phyloP scores from a whole-genome alignment of 75 land plant species.

The Gnetum montanum region DNA sequence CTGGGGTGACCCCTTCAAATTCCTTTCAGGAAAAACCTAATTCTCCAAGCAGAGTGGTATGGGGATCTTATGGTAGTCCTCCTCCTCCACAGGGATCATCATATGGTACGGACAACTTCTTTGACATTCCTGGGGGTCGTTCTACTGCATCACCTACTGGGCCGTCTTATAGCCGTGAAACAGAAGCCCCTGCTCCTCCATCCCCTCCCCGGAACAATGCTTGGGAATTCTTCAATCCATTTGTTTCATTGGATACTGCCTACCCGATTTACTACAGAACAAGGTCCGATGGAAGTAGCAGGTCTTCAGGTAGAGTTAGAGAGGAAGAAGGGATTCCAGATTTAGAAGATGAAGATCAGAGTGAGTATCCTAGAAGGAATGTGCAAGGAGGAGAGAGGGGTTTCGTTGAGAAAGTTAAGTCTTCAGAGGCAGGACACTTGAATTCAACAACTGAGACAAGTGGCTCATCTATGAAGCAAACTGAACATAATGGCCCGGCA shows the following conservation, averaged over 20 bases:
- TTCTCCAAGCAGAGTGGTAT: conserved; percentile 14
- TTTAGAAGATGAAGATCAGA: conserved; percentile 58
- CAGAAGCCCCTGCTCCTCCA: conserved; percentile 45
- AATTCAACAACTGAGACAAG: not conserved
- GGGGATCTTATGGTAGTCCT: conserved; percentile 2
- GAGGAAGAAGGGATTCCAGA: conserved; percentile 68
- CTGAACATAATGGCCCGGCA: not conserved
- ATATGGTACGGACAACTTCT: conserved; percentile 16
- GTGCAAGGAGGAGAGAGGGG: conserved; percentile 11
- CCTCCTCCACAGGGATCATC: conserved; percentile 6
- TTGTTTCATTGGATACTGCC: conserved; percentile 24
- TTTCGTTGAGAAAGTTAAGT: not conserved
- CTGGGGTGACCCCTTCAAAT: conserved; percentile 14
- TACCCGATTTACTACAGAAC: conserved; percentile 19
- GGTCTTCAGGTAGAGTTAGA: conserved; percentile 45
- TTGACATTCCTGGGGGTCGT: conserved; percentile 14
- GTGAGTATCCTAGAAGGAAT: conserved; percentile 15
- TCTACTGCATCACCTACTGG: conserved; percentile 11
- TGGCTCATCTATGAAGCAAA: not conserved
- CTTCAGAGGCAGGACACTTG: not conserved
- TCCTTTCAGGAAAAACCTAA: conserved; percentile 30
- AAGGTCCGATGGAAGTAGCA: conserved; percentile 32
- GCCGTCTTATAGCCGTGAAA: conserved; percentile 4
- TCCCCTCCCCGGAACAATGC: conserved; percentile 40
- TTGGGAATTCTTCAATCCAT: conserved; percentile 63